These are phyloP conservation scores for Diaporthe amygdali DNA, from an alignment of 2,329 filamentous ascomycete species.

Conservation along the genomic window DNA sequence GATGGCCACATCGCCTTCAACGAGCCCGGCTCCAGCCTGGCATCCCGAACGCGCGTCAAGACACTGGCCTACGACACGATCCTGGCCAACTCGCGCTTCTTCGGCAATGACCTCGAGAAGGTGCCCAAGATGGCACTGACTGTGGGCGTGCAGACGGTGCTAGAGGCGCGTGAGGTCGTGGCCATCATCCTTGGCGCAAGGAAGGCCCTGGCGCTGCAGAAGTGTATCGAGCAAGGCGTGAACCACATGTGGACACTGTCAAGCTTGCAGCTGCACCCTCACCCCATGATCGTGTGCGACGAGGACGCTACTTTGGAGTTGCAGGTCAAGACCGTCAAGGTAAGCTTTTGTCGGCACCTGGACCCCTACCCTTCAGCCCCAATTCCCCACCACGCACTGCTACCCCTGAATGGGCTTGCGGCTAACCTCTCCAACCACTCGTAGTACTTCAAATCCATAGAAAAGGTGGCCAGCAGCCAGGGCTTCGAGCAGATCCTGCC, in stretches of 20 bases:
- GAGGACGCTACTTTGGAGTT: constrained; percentile 72
- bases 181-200: constrained; percentile 76
- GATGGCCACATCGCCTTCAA: constrained; percentile 86
- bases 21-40: constrained; percentile 75
- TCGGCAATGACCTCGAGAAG: constrained; percentile 66
- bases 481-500: constrained; percentile 53
- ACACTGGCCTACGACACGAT: constrained; percentile 81
- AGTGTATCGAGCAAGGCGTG: constrained; percentile 74
- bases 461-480: constrained; percentile 54
- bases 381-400: not conserved
- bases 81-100: constrained; percentile 76
- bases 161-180: constrained; percentile 76
- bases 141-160: constrained; percentile 58
- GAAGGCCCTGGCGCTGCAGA: constrained; percentile 74
- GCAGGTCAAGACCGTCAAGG: constrained; percentile 68
- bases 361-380: not conserved
- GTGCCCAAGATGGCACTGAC: constrained; percentile 76
- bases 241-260: constrained; percentile 85
- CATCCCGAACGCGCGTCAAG: constrained; percentile 75
- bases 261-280: constrained; percentile 73
- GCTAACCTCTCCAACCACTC: not conserved
- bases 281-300: constrained; percentile 76
- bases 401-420: not conserved
- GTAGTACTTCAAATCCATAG: constrained; percentile 66
- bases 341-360: constrained; percentile 23